Evolutionary conservation across 441 rosid species (phyloP).

Genomic region (Adansonia grandidieri): DNA sequence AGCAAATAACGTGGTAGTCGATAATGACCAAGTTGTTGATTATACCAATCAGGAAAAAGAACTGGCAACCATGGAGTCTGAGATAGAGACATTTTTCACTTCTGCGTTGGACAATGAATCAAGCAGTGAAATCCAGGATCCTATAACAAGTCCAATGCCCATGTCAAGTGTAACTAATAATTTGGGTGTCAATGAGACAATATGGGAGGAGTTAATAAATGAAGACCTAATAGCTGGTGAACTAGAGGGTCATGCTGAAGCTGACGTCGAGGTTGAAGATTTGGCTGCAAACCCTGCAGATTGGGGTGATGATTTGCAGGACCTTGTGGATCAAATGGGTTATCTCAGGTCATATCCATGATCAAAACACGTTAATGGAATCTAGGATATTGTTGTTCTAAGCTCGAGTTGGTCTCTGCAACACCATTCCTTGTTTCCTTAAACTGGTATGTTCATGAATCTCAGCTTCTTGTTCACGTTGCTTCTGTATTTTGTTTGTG

Average conservation of each 20-base stretch:
- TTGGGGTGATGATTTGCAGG: constrained; percentile 52
- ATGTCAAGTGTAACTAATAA: constrained; percentile 21
- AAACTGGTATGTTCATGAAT: constrained; percentile 32
- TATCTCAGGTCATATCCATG: constrained; percentile 56
- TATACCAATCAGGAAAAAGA: constrained; percentile 22
- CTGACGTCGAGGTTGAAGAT: constrained; percentile 59
- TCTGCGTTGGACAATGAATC: constrained; percentile 53
- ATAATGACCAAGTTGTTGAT: constrained; percentile 27
- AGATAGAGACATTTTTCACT: constrained; percentile 53
- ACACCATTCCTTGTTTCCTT: constrained; percentile 34
- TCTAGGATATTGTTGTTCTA: constrained; percentile 13
- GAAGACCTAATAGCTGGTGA: constrained; percentile 43
- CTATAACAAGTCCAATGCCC: constrained; percentile 29
- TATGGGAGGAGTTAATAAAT: constrained; percentile 52
- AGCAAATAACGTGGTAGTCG: constrained; percentile 21
- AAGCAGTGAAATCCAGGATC: constrained; percentile 34
- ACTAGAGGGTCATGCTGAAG: constrained; percentile 40
- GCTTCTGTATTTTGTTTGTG: background rate
- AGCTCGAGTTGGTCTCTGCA: constrained; percentile 42
- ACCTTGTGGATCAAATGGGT: constrained; percentile 67
- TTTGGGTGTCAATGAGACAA: constrained; percentile 38
- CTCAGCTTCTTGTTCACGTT: constrained; percentile 8
- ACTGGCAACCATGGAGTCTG: constrained; percentile 36
- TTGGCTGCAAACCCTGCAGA: constrained; percentile 44
- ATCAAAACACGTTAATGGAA: constrained; percentile 27